phyloP scores from a whole-genome alignment of 495 filamentous ascomycete species.

The Corynascus novoguineensis region DNA sequence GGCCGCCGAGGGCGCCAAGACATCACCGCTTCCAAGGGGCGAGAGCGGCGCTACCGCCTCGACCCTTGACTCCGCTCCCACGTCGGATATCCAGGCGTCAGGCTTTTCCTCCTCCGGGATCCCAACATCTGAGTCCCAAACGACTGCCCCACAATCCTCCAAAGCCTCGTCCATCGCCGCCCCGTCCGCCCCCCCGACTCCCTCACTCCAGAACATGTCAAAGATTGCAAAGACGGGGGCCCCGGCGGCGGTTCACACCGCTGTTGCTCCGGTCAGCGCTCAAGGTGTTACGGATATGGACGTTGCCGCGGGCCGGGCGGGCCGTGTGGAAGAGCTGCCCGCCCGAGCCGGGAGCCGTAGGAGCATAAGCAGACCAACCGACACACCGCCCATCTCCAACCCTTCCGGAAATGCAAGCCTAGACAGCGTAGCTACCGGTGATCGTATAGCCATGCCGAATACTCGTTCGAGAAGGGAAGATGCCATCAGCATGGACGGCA shows the following conservation, averaged over 20 bases:
- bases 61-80: constrained; percentile 32
- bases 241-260: constrained; percentile 21
- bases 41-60: constrained; percentile 36
- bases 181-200: constrained; percentile 51
- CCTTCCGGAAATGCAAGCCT: constrained; percentile 33
- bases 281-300: constrained; percentile 49
- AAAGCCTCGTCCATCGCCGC: constrained; percentile 52
- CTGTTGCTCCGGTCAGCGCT: constrained; percentile 52
- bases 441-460: constrained; percentile 31
- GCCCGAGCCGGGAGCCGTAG: constrained; percentile 25
- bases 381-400: constrained; percentile 21
- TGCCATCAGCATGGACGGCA: constrained; percentile 38
- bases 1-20: constrained; percentile 35
- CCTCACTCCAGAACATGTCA: constrained; percentile 43
- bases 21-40: constrained; percentile 26
- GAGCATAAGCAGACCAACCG: constrained; percentile 35
- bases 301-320: constrained; percentile 31
- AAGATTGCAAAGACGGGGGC: constrained; percentile 41
- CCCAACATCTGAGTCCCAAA: constrained; percentile 33
- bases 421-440: constrained; percentile 30
- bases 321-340: constrained; percentile 36
- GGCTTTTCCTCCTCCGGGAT: constrained; percentile 32
- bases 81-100: constrained; percentile 35
- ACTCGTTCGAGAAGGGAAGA: constrained; percentile 37
- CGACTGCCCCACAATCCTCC: constrained; percentile 42